Conservation (phyloP, 805 yeast genomes). For the Saturnispora diversa region DNA sequence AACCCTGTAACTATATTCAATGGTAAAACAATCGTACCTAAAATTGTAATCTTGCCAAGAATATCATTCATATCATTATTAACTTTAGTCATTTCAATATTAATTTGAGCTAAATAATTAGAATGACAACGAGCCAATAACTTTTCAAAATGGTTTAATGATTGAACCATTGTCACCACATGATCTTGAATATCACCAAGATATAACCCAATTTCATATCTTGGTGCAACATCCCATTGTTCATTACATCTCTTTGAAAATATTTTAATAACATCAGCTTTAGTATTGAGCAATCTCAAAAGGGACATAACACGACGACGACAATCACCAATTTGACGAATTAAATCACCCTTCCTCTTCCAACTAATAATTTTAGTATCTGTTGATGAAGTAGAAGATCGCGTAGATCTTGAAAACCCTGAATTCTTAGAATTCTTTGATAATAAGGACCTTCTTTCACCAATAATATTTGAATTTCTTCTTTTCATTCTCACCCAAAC, state of each 20-base stretch:
- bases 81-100: conserved; percentile 95
- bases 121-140: conserved; percentile 91
- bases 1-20: conserved; percentile 92
- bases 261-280: conserved; percentile 97
- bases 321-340: conserved; percentile 90
- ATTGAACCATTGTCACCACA: conserved; percentile 93
- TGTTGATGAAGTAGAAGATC: conserved; percentile 29
- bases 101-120: conserved; percentile 91
- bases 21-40: conserved; percentile 93
- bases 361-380: conserved; percentile 51
- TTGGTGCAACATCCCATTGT: conserved; percentile 70
- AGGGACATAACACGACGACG: conserved; percentile 91
- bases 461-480: conserved; percentile 23
- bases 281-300: conserved; percentile 73
- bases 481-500: conserved; percentile 27
- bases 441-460: conserved; percentile 19
- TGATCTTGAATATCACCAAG: conserved; percentile 97
- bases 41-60: conserved; percentile 81
- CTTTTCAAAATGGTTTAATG: conserved; percentile 90
- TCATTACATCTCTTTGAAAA: conserved; percentile 88
- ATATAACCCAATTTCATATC: conserved; percentile 86
- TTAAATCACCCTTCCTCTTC: conserved; percentile 92
- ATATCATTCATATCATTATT: conserved; percentile 97
- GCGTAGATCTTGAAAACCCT: conserved; percentile 17
- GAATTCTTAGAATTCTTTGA: conserved; percentile 15